Base-by-base conservation (phyloP, 2,329 filamentous ascomycete species). In the Cercospora sesami region DNA sequence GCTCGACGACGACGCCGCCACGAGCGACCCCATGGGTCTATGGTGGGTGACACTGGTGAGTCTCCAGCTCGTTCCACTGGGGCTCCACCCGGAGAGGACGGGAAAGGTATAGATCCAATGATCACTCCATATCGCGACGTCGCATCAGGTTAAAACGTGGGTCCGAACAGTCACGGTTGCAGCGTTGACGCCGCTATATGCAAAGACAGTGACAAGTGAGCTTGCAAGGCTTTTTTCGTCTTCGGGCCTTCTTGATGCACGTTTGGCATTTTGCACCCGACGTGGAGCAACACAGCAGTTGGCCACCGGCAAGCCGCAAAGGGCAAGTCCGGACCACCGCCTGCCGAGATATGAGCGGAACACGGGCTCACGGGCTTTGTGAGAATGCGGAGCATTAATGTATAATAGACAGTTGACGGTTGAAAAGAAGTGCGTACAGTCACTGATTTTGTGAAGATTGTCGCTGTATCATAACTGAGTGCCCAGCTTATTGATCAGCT, bases 21-120 rank as follows among this genome's bases (percentile, higher is more conserved):
- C 48, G 48, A 18, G 63, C 53, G 63, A 63, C 59, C 63, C 69
- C 69, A 68, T 69, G 59, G 53, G 60, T 65, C 23, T 60, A 39
- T 39, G 36, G 60, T 42, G 31, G 51, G 51, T 61, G 53, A 31
- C 30, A 62, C 21, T 53, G 48, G 48, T 53, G 48, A 53, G 23
- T 53, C 48, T 53, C 48, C 48, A 53, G 55, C 55, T 59, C 55
- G 55, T 59, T 18, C 55, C 16, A 31, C 55, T 21, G 55, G 28
- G n/a, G 55, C 60, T 63, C 60, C 39, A 51, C 60, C 26, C 23
- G 59, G 59, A 61, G 59, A 45, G 30, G 31, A 45, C 59, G 59
- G 21, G n/a, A 42, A 21, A 21, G 14, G 10, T 28, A 53, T n/a
- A 42, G 21, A 30, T n/a, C 33, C 59, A 61, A 61, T 51, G 42